Percentiles rank a stretch among this genome's conserved stretches.
Conservation (phyloP, 2,329 filamentous ascomycete genomes). For the Neocucurbitaria cava region DNA sequence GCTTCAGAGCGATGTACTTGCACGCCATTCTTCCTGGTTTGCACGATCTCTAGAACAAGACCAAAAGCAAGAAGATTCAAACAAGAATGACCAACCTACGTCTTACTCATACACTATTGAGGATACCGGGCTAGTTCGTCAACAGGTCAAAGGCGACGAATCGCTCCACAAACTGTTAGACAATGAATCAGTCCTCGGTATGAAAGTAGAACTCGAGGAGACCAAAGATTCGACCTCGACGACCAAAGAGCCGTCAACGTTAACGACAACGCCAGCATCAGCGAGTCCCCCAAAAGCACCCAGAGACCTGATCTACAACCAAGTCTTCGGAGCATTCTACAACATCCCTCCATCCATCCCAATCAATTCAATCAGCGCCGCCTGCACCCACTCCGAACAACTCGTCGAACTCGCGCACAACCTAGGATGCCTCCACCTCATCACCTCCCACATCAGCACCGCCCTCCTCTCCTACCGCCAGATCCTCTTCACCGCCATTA, state of each 20-base stretch:
- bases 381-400: conserved; percentile 32
- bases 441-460: conserved; percentile 31
- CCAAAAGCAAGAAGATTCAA: not conserved
- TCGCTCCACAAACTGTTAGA: not conserved
- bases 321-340: conserved; percentile 39
- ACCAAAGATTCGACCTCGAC: too few species aligned
- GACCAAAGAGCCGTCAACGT: too few species aligned
- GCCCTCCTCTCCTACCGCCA: conserved; percentile 30
- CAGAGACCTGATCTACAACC: conserved; percentile 14
- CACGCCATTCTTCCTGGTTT: conserved; percentile 23
- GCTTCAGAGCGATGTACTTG: conserved; percentile 20
- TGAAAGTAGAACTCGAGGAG: not conserved
- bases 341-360: conserved; percentile 24
- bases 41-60: not conserved
- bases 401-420: conserved; percentile 33
- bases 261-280: too few species aligned
- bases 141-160: not conserved
- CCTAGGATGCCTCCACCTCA: conserved; percentile 29
- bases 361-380: conserved; percentile 18
- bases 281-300: too few species aligned
- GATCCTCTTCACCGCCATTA: conserved; percentile 39
- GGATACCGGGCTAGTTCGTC: conserved; percentile 1
- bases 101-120: conserved; percentile 7
- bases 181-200: not conserved
- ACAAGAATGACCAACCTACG: not conserved